These are phyloP conservation scores for Aegilops sharonensis DNA, from an alignment of 176 grass and related monocot species.

Conservation along the genomic window DNA sequence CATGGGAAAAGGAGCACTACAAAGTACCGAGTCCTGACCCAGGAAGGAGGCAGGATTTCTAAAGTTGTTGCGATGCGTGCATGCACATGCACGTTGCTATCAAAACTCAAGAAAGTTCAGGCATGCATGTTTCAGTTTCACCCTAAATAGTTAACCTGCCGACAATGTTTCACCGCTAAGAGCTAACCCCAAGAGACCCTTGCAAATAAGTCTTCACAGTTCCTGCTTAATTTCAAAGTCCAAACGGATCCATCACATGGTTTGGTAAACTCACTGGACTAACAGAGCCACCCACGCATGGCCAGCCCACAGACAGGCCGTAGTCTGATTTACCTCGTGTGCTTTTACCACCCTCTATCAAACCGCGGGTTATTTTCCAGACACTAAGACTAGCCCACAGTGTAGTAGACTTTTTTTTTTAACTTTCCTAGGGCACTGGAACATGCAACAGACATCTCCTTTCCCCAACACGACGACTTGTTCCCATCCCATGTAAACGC, in stretches of 20 bases:
- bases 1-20: neutral
- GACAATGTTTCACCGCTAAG: slow-evolving; percentile 26
- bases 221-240: neutral
- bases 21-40: neutral
- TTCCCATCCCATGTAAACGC: slow-evolving; percentile 17
- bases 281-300: slow-evolving; percentile 5
- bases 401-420: neutral
- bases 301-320: neutral
- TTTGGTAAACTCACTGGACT: neutral
- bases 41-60: slow-evolving; percentile 24
- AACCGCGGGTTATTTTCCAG: neutral
- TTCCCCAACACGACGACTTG: neutral
- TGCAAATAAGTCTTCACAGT: neutral
- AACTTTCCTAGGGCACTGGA: neutral
- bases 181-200: neutral
- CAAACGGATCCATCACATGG: neutral
- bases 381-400: neutral
- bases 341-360: neutral
- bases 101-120: neutral
- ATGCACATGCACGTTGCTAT: slow-evolving; percentile 25
- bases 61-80: slow-evolving; percentile 4
- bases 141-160: slow-evolving; percentile 9
- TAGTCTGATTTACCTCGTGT: neutral
- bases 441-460: neutral
- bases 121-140: neutral